Evolutionary conservation across 106 monocot genomes (phyloP).

Genomic region (Agapanthus africanus): DNA sequence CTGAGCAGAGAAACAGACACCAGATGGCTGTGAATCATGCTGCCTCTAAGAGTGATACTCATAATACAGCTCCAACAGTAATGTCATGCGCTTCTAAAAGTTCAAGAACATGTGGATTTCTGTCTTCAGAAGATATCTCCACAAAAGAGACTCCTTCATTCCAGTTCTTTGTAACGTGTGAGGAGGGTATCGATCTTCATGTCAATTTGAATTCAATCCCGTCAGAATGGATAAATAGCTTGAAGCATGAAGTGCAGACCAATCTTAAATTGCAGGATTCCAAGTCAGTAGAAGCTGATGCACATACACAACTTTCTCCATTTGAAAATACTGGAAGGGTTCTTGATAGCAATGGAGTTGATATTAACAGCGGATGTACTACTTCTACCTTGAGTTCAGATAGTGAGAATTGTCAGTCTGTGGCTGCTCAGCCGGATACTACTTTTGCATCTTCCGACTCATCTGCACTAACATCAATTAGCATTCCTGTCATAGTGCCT

Average conservation of each 20-base stretch:
- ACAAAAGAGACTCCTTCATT: constrained; percentile 39
- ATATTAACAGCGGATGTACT: constrained; percentile 16
- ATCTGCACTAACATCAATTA: constrained; percentile 21
- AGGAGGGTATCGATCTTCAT: constrained; percentile 69
- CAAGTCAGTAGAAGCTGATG: constrained; percentile 18
- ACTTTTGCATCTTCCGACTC: constrained; percentile 27
- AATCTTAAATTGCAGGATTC: constrained; percentile 18
- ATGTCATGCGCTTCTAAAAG: constrained; percentile 10
- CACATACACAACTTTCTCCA: constrained; percentile 10
- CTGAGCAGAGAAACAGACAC: constrained; percentile 1
- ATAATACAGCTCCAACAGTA: constrained; percentile 3
- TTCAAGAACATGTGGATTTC: constrained; percentile 21
- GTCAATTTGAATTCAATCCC: constrained; percentile 66
- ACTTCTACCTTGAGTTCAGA: constrained; percentile 39
- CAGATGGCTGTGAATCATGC: constrained; percentile 6
- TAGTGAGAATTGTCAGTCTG: constrained; percentile 27
- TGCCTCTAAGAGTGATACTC: constrained; percentile 2
- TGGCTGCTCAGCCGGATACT: constrained; percentile 12
- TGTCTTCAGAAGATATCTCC: constrained; percentile 12
- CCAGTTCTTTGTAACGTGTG: constrained; percentile 67
- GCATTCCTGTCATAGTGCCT: constrained; percentile 15
- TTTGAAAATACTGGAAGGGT: constrained; percentile 6
- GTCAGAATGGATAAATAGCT: constrained; percentile 53
- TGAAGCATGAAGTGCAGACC: constrained; percentile 49
- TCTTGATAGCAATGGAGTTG: constrained; percentile 11